Percentiles rank a stretch among this genome's conserved stretches.
These are phyloP conservation scores for Tolypocladium inflatum DNA, from an alignment of 2,329 filamentous ascomycete genomes.

Conservation along the genomic window DNA sequence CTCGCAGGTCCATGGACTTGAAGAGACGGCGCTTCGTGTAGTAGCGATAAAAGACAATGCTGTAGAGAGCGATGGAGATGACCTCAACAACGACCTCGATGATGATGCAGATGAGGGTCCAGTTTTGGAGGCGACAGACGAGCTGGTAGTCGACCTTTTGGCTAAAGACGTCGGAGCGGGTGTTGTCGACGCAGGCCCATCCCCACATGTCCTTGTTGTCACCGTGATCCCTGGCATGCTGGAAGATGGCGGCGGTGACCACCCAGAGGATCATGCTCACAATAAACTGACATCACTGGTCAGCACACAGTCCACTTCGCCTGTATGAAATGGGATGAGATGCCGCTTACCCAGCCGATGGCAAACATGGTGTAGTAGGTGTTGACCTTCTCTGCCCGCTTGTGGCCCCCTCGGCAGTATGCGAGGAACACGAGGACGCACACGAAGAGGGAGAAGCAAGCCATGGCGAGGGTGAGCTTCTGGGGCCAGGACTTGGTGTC, in stretches of 20 bases:
- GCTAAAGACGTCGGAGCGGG: slow-evolving; percentile 65
- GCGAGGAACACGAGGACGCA: slow-evolving; percentile 73
- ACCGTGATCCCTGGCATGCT: slow-evolving; percentile 60
- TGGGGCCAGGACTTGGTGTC: slow-evolving; percentile 70
- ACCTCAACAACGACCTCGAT: slow-evolving; percentile 93
- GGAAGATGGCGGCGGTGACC: slow-evolving; percentile 73
- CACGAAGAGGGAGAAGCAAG: slow-evolving; percentile 70
- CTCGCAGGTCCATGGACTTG: slow-evolving; percentile 94
- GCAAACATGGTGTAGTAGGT: slow-evolving; percentile 95
- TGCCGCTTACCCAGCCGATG: slow-evolving; percentile 55
- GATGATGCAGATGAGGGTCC: slow-evolving; percentile 91
- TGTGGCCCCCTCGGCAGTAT: slow-evolving; percentile 84
- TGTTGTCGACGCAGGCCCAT: slow-evolving; percentile 92
- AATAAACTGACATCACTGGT: slow-evolving; percentile 50
- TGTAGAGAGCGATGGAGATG: slow-evolving; percentile 87
- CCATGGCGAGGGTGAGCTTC: slow-evolving; percentile 67
- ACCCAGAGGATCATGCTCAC: slow-evolving; percentile 91
- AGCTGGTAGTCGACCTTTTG: slow-evolving; percentile 81
- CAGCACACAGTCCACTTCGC: background rate
- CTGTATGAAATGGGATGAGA: background rate
- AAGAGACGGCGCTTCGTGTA: slow-evolving; percentile 91
- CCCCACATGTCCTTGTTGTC: slow-evolving; percentile 90
- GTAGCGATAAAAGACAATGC: slow-evolving; percentile 92
- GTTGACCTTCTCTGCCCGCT: slow-evolving; percentile 80
- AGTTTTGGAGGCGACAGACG: slow-evolving; percentile 87